Evolutionary conservation across 768 basidiomycete species (phyloP).

Genomic region (Chalciporus pseudorubinellus): DNA sequence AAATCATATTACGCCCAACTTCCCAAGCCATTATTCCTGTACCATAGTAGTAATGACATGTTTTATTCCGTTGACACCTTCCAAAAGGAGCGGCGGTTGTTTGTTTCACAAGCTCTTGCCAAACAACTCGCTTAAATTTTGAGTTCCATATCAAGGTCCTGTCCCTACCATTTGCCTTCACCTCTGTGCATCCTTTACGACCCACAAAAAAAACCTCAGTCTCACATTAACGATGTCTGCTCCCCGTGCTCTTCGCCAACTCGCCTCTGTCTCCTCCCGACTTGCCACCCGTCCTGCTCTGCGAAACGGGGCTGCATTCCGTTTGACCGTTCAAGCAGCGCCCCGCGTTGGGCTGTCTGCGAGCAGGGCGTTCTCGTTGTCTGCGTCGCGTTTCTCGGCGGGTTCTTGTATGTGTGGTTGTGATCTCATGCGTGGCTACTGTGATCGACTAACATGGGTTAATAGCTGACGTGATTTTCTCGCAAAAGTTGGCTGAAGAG

Average conservation of each 20-base stretch:
- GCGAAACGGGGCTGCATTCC: constrained; percentile 22
- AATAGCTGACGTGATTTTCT: constrained; percentile 70
- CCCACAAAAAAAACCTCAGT: neutral
- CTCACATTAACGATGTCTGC: constrained; percentile 51
- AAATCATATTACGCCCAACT: neutral
- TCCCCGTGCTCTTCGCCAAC: constrained; percentile 57
- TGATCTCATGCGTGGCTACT: neutral
- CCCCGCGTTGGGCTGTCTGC: constrained; percentile 23
- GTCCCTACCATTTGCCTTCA: constrained; percentile 1
- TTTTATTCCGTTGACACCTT: constrained; percentile 3
- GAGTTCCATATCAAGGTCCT: neutral
- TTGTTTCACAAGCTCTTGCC: constrained; percentile 32
- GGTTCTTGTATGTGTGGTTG: constrained; percentile 40
- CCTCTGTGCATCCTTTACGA: neutral
- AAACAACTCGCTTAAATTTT: constrained; percentile 33
- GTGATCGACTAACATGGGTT: neutral
- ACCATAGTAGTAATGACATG: no score
- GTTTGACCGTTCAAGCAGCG: constrained; percentile 7
- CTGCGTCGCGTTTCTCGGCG: constrained; percentile 38
- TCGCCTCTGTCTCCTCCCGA: constrained; percentile 46
- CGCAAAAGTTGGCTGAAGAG: constrained; percentile 77
- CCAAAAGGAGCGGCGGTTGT: constrained; percentile 23
- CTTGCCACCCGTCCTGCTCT: constrained; percentile 26
- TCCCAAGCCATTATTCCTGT: neutral
- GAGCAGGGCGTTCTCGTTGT: constrained; percentile 41